Evolutionary conservation across 805 yeast genomes (phyloP), one percentile per base, ranked within the genome.

Genomic region (Kluyveromyces lactis): DNA sequence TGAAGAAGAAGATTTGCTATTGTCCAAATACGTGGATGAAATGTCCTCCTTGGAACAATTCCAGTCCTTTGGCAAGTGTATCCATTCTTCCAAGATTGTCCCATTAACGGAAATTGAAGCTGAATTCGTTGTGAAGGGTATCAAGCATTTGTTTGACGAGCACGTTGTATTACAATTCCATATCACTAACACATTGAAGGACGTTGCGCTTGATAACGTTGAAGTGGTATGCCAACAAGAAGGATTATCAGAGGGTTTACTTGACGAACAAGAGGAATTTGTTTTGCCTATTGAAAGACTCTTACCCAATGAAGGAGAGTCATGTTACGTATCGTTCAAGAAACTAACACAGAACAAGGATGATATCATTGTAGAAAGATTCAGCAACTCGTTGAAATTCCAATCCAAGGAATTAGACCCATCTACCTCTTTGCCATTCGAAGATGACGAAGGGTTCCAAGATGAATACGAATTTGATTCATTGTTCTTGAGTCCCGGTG

Each of bases 381-480:
- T 90, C 52, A 71, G 73, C 33, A 83, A 82, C 59, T 74, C 77
- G 6, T 68, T 90, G 44, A 71, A 79, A 17, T 90, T 81, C 67
- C 76, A 80, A 15, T 72, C 86, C 36, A 82, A 79, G 62, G 97
- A 90, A 58, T 68, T 84, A 48, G 82, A 86, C 50, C 79, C 86
- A 35, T 71, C 74, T 8, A 79, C 87, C 12, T 79, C 79, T 16
- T 75, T 72, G 45, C 73, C 81, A 37, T 73, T 72, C 43, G 81
- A 74, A 33, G 77, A 73, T 36, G 85, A 78, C 33, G 94, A 82
- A 48, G 97, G 96, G 13, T 85, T 81, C 72, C 83, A 82, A 48
- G 97, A 92, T 62, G 95, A 89, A 63, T 92, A 90, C 63, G 92
- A 81, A 58, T 75, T 92, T 48, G 97, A 86, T 62, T 82, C 81